phyloP scores from a whole-genome alignment of 2,329 filamentous ascomycete genomes.

The Diplodia mutila region DNA sequence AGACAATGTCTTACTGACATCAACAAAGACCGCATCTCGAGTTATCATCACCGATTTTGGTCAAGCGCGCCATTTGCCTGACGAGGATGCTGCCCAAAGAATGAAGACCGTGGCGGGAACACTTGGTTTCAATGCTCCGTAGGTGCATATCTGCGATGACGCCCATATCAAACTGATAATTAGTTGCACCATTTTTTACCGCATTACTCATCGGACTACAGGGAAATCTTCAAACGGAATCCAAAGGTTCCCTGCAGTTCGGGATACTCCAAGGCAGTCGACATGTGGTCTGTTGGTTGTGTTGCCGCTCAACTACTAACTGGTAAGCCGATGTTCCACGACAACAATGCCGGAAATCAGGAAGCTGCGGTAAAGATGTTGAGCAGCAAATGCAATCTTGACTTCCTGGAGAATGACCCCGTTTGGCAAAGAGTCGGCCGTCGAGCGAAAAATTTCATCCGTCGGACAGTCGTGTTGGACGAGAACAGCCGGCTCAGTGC shows the following conservation, averaged over 20 bases:
- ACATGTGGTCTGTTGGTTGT: conserved; percentile 66
- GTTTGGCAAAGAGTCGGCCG: conserved; percentile 49
- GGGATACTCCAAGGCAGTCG: conserved; percentile 62
- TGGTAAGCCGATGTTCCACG: conserved; percentile 43
- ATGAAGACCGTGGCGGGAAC: conserved; percentile 62
- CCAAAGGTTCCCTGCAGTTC: conserved; percentile 31
- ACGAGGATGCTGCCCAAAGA: conserved; percentile 36
- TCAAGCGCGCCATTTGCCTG: conserved; percentile 51
- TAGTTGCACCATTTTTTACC: not conserved
- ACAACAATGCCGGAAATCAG: conserved; percentile 30
- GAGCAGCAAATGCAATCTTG: conserved; percentile 48
- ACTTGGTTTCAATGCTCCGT: conserved; percentile 62
- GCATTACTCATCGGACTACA: conserved; percentile 24
- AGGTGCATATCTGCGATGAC: conserved; percentile 23
- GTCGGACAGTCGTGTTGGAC: conserved; percentile 54
- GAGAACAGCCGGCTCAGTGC: conserved; percentile 57
- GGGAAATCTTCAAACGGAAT: conserved; percentile 44
- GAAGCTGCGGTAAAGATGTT: conserved; percentile 38
- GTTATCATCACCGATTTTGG: conserved; percentile 66
- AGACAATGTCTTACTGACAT: conserved; percentile 65
- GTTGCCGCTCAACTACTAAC: conserved; percentile 58
- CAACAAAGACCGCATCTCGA: conserved; percentile 53
- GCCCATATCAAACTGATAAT: conserved; percentile 35
- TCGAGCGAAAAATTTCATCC: conserved; percentile 58
- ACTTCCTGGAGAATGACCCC: conserved; percentile 47